These are phyloP conservation scores for Cyclocybe aegerita DNA, from an alignment of 768 basidiomycete species.

Conservation along the genomic window DNA sequence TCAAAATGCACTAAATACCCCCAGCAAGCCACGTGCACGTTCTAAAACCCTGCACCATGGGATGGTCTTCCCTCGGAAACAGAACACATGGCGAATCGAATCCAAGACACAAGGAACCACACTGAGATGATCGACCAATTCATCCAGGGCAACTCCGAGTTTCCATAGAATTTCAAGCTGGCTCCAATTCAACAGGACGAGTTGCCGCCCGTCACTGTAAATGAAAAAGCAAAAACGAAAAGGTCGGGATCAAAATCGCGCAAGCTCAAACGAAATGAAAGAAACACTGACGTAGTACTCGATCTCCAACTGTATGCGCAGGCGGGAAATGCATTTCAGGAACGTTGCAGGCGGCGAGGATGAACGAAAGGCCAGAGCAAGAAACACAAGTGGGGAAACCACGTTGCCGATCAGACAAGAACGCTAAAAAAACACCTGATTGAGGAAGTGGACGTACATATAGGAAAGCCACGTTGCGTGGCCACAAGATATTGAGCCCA, in stretches of 20 bases:
- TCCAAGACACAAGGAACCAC: too few relatives aligned
- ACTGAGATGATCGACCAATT: too few relatives aligned
- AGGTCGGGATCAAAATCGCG: neutral
- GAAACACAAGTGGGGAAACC: constrained; percentile 3
- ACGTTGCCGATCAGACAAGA: constrained; percentile 9
- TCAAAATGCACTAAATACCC: too few relatives aligned
- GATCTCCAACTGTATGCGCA: constrained; percentile 73
- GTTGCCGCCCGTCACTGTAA: neutral
- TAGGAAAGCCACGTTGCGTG: constrained; percentile 80
- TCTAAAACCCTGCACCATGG: too few relatives aligned
- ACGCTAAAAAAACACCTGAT: constrained; percentile 2
- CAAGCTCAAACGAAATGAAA: constrained; percentile 9
- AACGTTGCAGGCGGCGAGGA: too few relatives aligned
- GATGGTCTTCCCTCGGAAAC: too few relatives aligned
- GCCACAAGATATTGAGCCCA: constrained; percentile 88
- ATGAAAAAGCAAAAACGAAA: constrained; percentile 1
- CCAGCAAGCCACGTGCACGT: too few relatives aligned
- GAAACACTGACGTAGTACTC: constrained; percentile 80
- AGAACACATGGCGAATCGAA: too few relatives aligned
- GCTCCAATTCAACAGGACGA: too few relatives aligned
- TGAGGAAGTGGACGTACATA: constrained; percentile 64
- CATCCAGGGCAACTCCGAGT: too few relatives aligned
- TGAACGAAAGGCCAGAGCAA: neutral
- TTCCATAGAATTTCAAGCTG: too few relatives aligned
- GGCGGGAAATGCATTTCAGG: too few relatives aligned